Conservation (phyloP, 345 rosid species). For the Schrenkiella parvula region DNA sequence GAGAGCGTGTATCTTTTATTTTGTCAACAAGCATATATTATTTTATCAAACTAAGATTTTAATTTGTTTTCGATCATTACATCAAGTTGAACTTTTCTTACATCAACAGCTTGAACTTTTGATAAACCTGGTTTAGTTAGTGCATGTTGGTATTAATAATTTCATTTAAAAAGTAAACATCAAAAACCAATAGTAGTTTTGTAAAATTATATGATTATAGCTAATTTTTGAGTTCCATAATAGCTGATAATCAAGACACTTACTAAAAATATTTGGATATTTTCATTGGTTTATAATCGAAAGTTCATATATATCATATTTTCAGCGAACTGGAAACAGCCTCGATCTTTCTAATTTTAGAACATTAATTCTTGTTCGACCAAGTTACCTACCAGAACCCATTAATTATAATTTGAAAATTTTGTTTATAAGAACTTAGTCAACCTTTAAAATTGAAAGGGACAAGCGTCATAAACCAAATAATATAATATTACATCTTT, state of each 20-base stretch:
- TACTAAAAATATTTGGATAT: background rate
- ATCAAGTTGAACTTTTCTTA: background rate
- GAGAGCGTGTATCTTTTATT: background rate
- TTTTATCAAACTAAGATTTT: background rate
- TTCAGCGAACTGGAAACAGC: background rate
- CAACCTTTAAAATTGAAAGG: background rate
- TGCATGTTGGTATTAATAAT: background rate
- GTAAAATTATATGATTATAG: background rate
- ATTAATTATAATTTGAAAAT: background rate
- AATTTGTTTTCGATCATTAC: background rate
- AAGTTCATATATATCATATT: background rate
- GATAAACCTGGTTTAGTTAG: background rate
- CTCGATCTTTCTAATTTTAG: background rate
- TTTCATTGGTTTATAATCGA: background rate
- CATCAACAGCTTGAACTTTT: background rate
- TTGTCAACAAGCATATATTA: slow-evolving; percentile 1
- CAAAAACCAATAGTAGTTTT: background rate
- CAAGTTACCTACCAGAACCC: slow-evolving; percentile 18
- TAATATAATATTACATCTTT: background rate
- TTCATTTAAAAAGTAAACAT: background rate
- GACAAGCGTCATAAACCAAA: slow-evolving; percentile 9
- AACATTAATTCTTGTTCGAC: slow-evolving; percentile 17
- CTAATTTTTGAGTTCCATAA: background rate
- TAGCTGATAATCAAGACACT: background rate
- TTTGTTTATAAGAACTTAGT: background rate